These are phyloP conservation scores for Mycena latifolia DNA, from an alignment of 768 basidiomycete species.

Conservation along the genomic window DNA sequence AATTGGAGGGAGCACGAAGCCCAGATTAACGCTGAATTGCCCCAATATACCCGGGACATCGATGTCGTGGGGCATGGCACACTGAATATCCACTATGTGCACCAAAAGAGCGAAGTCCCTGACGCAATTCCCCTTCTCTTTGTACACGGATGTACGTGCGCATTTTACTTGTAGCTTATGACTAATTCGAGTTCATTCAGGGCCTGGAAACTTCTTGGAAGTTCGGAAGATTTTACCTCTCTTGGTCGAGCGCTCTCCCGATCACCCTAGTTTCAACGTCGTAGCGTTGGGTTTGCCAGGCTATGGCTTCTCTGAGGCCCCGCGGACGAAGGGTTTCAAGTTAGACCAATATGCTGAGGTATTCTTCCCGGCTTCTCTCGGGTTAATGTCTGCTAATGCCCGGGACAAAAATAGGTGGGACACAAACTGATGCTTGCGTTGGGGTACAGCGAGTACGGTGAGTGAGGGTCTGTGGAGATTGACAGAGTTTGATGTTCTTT, in stretches of 20 bases:
- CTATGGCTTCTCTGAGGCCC: conserved; percentile 71
- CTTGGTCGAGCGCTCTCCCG: conserved; percentile 54
- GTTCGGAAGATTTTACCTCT: conserved; percentile 68
- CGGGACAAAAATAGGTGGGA: conserved; percentile 33
- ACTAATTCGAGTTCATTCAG: no score
- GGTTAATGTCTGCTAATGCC: conserved; percentile 1
- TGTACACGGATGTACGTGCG: conserved; percentile 67
- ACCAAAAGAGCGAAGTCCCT: conserved; percentile 57
- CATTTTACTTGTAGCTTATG: no score
- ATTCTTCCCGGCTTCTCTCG: conserved; percentile 37
- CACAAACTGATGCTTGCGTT: conserved; percentile 52
- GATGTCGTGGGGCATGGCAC: conserved; percentile 58
- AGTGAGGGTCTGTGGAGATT: neutral
- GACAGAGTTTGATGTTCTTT: neutral
- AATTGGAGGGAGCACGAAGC: conserved; percentile 70
- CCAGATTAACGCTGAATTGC: conserved; percentile 62
- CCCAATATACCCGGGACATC: conserved; percentile 68
- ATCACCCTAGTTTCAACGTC: conserved; percentile 72
- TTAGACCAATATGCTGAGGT: conserved; percentile 63
- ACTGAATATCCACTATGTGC: conserved; percentile 68
- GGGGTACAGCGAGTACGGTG: conserved; percentile 52
- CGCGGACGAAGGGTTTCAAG: conserved; percentile 64
- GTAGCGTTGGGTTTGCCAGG: conserved; percentile 71
- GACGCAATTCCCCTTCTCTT: conserved; percentile 71
- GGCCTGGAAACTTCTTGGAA: conserved; percentile 75